phyloP scores from a whole-genome alignment of 2,329 filamentous ascomycete species.

The Beauveria asiatica region DNA sequence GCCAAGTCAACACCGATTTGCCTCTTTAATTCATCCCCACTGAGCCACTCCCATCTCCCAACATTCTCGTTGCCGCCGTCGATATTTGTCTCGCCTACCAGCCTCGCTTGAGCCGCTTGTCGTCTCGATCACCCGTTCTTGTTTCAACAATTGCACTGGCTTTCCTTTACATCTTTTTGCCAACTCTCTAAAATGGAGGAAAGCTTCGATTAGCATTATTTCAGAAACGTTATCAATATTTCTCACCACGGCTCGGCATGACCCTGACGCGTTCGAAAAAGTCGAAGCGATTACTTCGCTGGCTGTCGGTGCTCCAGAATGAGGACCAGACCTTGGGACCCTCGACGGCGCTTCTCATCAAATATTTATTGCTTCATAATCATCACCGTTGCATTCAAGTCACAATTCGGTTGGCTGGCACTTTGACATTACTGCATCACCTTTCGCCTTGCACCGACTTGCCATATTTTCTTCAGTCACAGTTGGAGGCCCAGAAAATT shows the following conservation, averaged over 20 bases:
- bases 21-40: too few species aligned
- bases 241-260: constrained; percentile 14
- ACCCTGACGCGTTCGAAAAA: constrained; percentile 20
- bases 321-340: constrained; percentile 29
- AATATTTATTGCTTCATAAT: constrained; percentile 24
- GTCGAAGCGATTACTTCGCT: constrained; percentile 30
- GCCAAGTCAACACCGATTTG: neutral
- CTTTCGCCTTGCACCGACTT: constrained; percentile 14
- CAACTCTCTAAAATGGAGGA: constrained; percentile 10
- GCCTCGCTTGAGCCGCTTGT: neutral
- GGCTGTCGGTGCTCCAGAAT: constrained; percentile 24
- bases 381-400: constrained; percentile 22
- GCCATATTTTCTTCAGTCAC: constrained; percentile 20
- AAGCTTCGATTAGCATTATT: constrained; percentile 12
- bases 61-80: neutral
- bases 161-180: neutral
- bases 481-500: constrained; percentile 21
- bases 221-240: constrained; percentile 11
- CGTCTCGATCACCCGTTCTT: neutral
- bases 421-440: constrained; percentile 18
- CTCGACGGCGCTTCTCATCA: constrained; percentile 20
- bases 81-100: neutral
- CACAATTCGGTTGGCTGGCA: constrained; percentile 21
- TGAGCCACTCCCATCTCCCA: neutral
- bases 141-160: constrained; percentile 1